A percentile compares a stretch with the other conserved stretches of the same genome.
Evolutionary conservation across 371 early-diverging fungal species (phyloP).

Genomic region (Gilbertella persicaria): DNA sequence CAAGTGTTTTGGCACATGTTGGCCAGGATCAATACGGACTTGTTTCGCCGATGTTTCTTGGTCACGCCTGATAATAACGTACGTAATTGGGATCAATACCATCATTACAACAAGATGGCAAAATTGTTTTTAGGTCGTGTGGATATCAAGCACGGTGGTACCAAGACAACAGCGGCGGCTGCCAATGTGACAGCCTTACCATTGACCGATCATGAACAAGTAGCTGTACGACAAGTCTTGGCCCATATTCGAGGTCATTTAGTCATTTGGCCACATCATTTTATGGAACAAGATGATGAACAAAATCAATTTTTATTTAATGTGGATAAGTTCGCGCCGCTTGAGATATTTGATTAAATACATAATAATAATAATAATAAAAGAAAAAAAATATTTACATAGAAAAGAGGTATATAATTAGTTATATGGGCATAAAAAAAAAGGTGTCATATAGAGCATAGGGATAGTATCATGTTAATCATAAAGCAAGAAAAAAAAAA

Average conservation of each 20-base stretch:
- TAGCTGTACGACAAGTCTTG: constrained; percentile 29
- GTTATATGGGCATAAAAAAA: not conserved
- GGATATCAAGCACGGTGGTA: constrained; percentile 27
- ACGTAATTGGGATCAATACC: constrained; percentile 61
- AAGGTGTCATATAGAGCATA: not conserved
- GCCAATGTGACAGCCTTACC: constrained; percentile 14
- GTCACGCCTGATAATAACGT: constrained; percentile 76
- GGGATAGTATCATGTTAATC: not conserved
- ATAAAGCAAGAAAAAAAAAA: not conserved
- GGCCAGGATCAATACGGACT: constrained; percentile 55
- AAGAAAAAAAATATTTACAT: constrained; percentile 4
- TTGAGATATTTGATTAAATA: constrained; percentile 62
- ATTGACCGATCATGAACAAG: constrained; percentile 7
- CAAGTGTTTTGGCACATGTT: constrained; percentile 50
- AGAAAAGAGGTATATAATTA: not conserved
- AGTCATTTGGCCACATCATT: constrained; percentile 61
- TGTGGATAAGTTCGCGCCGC: constrained; percentile 55
- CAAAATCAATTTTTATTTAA: constrained; percentile 46
- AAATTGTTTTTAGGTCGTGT: constrained; percentile 30
- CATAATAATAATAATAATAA: constrained; percentile 1
- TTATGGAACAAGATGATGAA: constrained; percentile 55
- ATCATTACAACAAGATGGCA: constrained; percentile 51
- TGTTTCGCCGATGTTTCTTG: constrained; percentile 64
- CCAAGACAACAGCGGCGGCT: constrained; percentile 24
- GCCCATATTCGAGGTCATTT: constrained; percentile 52